A percentile compares a stretch with the other conserved stretches of the same genome.
Evolutionary conservation across 768 basidiomycete genomes (phyloP).

Genomic region (Kwoniella europaea): DNA sequence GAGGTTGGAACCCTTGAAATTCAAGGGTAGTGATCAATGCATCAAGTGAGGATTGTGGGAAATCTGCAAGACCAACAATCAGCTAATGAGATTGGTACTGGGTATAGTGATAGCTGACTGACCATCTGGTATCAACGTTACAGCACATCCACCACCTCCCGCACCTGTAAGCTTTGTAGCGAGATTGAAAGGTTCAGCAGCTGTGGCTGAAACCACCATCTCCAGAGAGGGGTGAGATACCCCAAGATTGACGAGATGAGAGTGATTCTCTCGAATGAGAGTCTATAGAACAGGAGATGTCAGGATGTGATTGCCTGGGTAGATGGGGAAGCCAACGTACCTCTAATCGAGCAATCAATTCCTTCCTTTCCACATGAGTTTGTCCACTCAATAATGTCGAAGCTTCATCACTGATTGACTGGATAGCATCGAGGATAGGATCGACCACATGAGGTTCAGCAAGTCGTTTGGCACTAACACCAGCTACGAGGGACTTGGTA

Average conservation of each 20-base stretch:
- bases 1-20: constrained; percentile 73
- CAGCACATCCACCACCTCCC: constrained; percentile 97
- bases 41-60: constrained; percentile 67
- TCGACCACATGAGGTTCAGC: constrained; percentile 83
- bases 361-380: constrained; percentile 68
- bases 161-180: constrained; percentile 90
- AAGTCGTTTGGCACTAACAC: constrained; percentile 66
- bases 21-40: constrained; percentile 68
- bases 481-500: constrained; percentile 90
- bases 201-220: constrained; percentile 73
- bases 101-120: constrained; percentile 48
- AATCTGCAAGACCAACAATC: constrained; percentile 63
- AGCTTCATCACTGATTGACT: constrained; percentile 82
- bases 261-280: constrained; percentile 88
- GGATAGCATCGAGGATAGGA: constrained; percentile 77
- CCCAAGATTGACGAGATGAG: constrained; percentile 77
- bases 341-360: constrained; percentile 70
- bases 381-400: constrained; percentile 72
- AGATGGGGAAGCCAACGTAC: constrained; percentile 42
- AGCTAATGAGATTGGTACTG: neutral
- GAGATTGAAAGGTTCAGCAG: constrained; percentile 68
- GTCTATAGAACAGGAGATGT: constrained; percentile 61
- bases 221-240: constrained; percentile 92
- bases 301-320: too few species aligned
- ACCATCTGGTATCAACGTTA: constrained; percentile 94